A percentile compares a stretch with the other conserved stretches of the same genome.
phyloP scores from a whole-genome alignment of 2,329 filamentous ascomycete species.

The Volutella citrinella region DNA sequence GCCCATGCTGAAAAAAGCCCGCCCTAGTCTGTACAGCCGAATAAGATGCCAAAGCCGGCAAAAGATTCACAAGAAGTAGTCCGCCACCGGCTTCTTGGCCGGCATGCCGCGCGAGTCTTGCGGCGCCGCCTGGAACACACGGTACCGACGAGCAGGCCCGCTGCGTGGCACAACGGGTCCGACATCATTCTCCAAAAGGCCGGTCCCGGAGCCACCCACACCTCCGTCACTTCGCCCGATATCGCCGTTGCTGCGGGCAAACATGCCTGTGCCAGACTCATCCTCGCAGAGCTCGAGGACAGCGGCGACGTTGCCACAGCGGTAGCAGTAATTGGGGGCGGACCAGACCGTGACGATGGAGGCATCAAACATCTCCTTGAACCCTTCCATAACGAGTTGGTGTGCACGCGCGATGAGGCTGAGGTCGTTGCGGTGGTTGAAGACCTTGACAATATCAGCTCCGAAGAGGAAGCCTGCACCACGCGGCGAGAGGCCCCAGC shows the following conservation, averaged over 20 bases:
- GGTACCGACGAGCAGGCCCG: slow-evolving; percentile 84
- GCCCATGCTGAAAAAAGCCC: slow-evolving; percentile 18
- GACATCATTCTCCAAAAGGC: slow-evolving; percentile 48
- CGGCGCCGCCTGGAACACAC: slow-evolving; percentile 94
- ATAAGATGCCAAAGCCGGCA: slow-evolving; percentile 7
- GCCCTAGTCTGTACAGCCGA: slow-evolving; percentile 6
- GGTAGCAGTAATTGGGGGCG: slow-evolving; percentile 94
- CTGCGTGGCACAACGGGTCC: slow-evolving; percentile 41
- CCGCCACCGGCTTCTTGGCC: slow-evolving; percentile 95
- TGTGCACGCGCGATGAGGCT: slow-evolving; percentile 91
- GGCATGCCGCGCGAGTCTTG: slow-evolving; percentile 97
- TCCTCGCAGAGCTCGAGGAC: slow-evolving; percentile 93
- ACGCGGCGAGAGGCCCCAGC: slow-evolving; percentile 91
- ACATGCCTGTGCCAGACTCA: slow-evolving; percentile 67
- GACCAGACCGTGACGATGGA: slow-evolving; percentile 99
- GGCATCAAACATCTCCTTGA: slow-evolving; percentile 98
- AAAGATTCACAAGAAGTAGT: slow-evolving; percentile 75
- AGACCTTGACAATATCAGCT: slow-evolving; percentile 90
- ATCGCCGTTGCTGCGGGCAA: slow-evolving; percentile 70
- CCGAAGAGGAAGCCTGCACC: slow-evolving; percentile 96
- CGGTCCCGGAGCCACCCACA: slow-evolving; percentile 43
- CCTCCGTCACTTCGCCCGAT: slow-evolving; percentile 55
- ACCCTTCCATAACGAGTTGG: slow-evolving; percentile 98
- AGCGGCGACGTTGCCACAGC: slow-evolving; percentile 92
- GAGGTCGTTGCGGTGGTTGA: slow-evolving; percentile 92